Conservation (phyloP, 192 early-diverging fungal species). For the Dissophora globulifera region DNA sequence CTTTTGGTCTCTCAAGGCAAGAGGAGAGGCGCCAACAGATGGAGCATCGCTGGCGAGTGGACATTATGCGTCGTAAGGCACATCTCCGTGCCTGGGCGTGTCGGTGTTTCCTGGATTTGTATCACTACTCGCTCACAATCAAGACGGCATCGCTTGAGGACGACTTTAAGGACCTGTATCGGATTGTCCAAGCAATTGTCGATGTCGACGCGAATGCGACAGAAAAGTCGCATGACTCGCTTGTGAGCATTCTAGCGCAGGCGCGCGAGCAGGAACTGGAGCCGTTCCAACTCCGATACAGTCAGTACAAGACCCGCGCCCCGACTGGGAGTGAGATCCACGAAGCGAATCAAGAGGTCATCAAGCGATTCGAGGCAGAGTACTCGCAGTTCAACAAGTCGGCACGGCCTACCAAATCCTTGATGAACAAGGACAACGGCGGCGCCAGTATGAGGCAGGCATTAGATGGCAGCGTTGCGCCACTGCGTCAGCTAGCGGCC, state of each 20-base stretch:
- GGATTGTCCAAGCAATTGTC: constrained; percentile 25
- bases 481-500: not conserved
- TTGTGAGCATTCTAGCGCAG: constrained; percentile 9
- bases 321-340: constrained; percentile 28
- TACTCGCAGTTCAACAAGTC: too few species aligned
- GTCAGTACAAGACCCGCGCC: constrained; percentile 26
- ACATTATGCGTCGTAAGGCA: constrained; percentile 32
- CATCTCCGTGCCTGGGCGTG: constrained; percentile 34
- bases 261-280: constrained; percentile 11
- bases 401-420: too few species aligned
- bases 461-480: constrained; percentile 6
- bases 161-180: constrained; percentile 33
- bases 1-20: constrained; percentile 14
- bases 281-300: constrained; percentile 25
- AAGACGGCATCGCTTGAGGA: constrained; percentile 4
- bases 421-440: not conserved
- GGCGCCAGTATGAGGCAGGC: not conserved
- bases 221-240: constrained; percentile 26
- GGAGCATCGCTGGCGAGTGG: constrained; percentile 36
- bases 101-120: constrained; percentile 23
- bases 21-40: constrained; percentile 21
- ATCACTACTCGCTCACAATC: constrained; percentile 23
- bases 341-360: constrained; percentile 13
- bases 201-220: constrained; percentile 20
- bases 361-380: constrained; percentile 7